These are phyloP conservation scores for Aspergillus versicolor DNA, from an alignment of 2,329 filamentous ascomycete species.

Conservation along the genomic window DNA sequence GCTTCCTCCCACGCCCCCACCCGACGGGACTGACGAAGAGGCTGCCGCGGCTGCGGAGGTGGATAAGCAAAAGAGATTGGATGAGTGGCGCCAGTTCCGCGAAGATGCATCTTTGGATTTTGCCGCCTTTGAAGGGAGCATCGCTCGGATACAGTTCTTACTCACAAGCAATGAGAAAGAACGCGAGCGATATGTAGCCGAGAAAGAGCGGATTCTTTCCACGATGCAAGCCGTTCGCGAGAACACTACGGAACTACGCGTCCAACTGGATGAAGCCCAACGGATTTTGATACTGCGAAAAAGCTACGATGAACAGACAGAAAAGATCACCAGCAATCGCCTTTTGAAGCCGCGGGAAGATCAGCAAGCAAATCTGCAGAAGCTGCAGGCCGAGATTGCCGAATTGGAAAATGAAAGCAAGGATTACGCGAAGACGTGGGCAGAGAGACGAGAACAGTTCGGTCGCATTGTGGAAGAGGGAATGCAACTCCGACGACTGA, in stretches of 20 bases:
- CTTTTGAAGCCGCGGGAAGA: conserved; percentile 81
- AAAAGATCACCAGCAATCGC: conserved; percentile 79
- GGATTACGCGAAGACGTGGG: conserved; percentile 79
- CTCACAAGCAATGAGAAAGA: conserved; percentile 79
- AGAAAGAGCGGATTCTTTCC: conserved; percentile 74
- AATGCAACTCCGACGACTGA: conserved; percentile 78
- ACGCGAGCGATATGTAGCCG: conserved; percentile 75
- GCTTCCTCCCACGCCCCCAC: conserved; percentile 65
- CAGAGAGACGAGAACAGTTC: conserved; percentile 81
- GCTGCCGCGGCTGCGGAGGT: conserved; percentile 45
- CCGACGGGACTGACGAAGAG: conserved; percentile 53
- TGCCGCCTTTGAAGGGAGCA: conserved; percentile 79
- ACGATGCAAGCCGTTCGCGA: conserved; percentile 76
- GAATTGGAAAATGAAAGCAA: conserved; percentile 82
- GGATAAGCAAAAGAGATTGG: conserved; percentile 51
- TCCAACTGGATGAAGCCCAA: conserved; percentile 74
- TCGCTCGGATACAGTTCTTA: conserved; percentile 84
- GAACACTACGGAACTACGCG: conserved; percentile 69
- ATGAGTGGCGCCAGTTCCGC: conserved; percentile 66
- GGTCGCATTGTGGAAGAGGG: conserved; percentile 86
- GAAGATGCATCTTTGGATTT: conserved; percentile 88
- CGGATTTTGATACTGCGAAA: conserved; percentile 75
- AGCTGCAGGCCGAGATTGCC: conserved; percentile 82
- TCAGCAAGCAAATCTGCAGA: conserved; percentile 72
- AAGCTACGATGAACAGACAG: conserved; percentile 82